Evolutionary conservation across 345 rosid species (phyloP).

Genomic region (Streptanthus diversifolius): DNA sequence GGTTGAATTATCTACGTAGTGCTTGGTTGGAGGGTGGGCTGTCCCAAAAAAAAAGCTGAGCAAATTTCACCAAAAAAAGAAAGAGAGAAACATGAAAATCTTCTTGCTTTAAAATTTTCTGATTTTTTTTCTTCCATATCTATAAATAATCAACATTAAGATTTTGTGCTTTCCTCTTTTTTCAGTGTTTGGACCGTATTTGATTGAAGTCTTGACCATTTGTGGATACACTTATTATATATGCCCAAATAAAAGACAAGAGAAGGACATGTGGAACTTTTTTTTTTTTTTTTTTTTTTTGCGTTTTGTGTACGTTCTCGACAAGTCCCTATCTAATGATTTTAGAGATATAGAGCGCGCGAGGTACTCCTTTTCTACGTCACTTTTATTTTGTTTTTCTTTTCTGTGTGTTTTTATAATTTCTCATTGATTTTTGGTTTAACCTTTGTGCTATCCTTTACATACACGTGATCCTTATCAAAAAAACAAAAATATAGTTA

Average conservation of each 20-base stretch:
- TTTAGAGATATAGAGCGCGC: slow-evolving; percentile 3
- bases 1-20: slow-evolving; percentile 2
- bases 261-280: slow-evolving; percentile 30
- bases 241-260: background rate
- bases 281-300: no score
- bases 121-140: slow-evolving; percentile 26
- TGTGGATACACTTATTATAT: background rate
- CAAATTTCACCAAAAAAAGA: background rate
- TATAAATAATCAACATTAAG: slow-evolving; percentile 17
- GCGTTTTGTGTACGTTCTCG: slow-evolving; percentile 26
- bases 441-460: background rate
- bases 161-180: slow-evolving; percentile 32
- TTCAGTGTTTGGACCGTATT: slow-evolving; percentile 24
- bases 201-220: slow-evolving; percentile 28
- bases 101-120: slow-evolving; percentile 17
- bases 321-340: slow-evolving; percentile 29
- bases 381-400: background rate
- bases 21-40: slow-evolving; percentile 23
- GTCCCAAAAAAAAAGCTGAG: slow-evolving; percentile 4
- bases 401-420: background rate
- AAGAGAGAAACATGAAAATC: slow-evolving; percentile 28
- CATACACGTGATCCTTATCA: background rate
- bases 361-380: background rate
- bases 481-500: background rate
- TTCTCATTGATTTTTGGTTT: background rate